phyloP scores from a whole-genome alignment of 345 rosid species.

The Eucalyptus erythrocorys region DNA sequence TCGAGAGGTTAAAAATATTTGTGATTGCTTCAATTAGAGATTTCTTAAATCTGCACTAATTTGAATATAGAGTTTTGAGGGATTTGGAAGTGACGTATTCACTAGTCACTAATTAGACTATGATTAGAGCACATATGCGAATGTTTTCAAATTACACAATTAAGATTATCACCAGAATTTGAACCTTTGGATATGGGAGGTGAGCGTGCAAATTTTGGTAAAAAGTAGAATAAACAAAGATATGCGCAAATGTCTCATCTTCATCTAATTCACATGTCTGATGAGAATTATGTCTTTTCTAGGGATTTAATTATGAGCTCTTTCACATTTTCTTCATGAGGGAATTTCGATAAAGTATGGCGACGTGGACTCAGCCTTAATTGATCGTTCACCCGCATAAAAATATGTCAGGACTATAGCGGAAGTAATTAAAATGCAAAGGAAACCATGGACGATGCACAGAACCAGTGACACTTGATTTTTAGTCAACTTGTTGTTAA shows the following conservation, averaged over 20 bases:
- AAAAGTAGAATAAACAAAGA: background rate
- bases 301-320: background rate
- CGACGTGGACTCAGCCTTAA: background rate
- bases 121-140: rapidly evolving
- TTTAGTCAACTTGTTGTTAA: too few species aligned
- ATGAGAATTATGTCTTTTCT: background rate
- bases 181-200: background rate
- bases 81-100: background rate
- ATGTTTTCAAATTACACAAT: too few species aligned
- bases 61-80: background rate
- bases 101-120: too few species aligned
- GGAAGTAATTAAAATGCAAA: background rate
- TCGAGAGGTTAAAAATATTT: background rate
- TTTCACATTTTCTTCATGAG: background rate
- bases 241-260: background rate
- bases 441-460: background rate
- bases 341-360: background rate
- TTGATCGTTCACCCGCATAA: background rate
- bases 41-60: too few species aligned
- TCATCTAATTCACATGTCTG: background rate
- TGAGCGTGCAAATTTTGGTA: background rate
- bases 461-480: rapidly evolving
- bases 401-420: background rate
- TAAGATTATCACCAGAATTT: too few species aligned
- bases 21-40: too few species aligned